Evolutionary conservation across 768 basidiomycete species (phyloP), one percentile per base, ranked within the genome.

Genomic region (Candolleomyces efflorescens): DNA sequence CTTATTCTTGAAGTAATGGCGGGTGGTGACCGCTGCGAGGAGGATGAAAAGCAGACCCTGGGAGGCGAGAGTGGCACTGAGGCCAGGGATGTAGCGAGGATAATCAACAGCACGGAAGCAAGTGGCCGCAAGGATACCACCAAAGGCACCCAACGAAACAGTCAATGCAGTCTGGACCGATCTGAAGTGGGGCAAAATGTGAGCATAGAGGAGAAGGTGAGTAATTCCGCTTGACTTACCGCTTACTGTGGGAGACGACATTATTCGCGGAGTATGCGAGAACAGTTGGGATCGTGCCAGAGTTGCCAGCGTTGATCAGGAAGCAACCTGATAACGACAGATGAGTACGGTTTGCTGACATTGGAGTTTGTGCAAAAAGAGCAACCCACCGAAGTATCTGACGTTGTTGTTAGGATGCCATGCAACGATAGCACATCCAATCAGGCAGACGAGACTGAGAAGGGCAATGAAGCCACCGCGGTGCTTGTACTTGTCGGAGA

Each of bases 181-280:
- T 56, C 68, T 73, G 49, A 58, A 48, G 15, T 55, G 38, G 24
- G 1, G 10, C 18, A 43, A 54, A 39, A 39, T 39, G 27, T 51
- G 4, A 15, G 18, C 38, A 17, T 44, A 54, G 13, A 41, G 27
- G 22, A 24, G 36, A 51, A 18, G 1, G 53, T 26, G 12, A 55
- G 3, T 22, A 48, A 24, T 15, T 5, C 11, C 32, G 32, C 9
- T 20, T 17, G 5, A 44, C 58, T 26, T 54, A 73, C 73, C 69
- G 70, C 67, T 79, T 80, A 54, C 76, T 77, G 54, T 80, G 78
- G 13, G 77, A 76, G 10, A 78, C 77, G 5, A 79, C 78, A 60
- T 81, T 81, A 60, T 79, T 79, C 5, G 75, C 70, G 45, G 69
- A 67, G 73, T 77, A 53, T n/a, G 76, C 77, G 36, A 79, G 68